A percentile compares a stretch with the other conserved stretches of the same genome.
Conservation (phyloP, 176 grass and related monocot species). For the Aegilops umbellulata region DNA sequence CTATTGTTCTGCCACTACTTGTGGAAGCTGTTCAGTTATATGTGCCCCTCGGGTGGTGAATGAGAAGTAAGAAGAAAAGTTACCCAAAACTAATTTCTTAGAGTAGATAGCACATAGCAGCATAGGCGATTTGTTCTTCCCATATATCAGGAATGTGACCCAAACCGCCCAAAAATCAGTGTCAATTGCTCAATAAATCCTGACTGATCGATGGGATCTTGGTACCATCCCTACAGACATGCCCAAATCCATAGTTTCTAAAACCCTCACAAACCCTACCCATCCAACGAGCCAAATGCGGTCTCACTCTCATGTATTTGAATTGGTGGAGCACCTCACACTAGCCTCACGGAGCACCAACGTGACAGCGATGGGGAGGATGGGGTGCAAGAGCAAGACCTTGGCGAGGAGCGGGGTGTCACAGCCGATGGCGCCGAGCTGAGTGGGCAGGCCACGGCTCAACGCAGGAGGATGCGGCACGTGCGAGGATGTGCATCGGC, state of each 20-base stretch:
- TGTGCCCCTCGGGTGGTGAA: neutral
- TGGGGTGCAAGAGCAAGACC: neutral
- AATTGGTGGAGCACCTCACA: neutral
- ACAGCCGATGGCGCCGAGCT: neutral
- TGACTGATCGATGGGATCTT: neutral
- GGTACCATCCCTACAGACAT: neutral
- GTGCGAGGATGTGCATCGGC: slow-evolving; percentile 29
- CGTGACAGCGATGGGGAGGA: neutral
- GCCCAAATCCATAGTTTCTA: neutral
- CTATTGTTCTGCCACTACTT: neutral
- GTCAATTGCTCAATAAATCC: neutral
- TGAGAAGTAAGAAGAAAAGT: neutral
- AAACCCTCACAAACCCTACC: slow-evolving; percentile 9
- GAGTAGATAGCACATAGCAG: neutral
- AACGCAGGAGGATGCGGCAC: slow-evolving; percentile 23
- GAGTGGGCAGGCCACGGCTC: neutral
- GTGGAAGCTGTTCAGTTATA: neutral
- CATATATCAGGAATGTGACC: neutral
- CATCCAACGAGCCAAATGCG: neutral
- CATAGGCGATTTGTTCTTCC: neutral
- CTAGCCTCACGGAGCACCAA: neutral
- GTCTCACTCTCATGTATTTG: neutral
- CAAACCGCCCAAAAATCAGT: neutral
- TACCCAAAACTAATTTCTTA: neutral
- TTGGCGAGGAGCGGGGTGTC: neutral